Conservation (phyloP, 129 eudicot species). For the Smallanthus sonchifolius region DNA sequence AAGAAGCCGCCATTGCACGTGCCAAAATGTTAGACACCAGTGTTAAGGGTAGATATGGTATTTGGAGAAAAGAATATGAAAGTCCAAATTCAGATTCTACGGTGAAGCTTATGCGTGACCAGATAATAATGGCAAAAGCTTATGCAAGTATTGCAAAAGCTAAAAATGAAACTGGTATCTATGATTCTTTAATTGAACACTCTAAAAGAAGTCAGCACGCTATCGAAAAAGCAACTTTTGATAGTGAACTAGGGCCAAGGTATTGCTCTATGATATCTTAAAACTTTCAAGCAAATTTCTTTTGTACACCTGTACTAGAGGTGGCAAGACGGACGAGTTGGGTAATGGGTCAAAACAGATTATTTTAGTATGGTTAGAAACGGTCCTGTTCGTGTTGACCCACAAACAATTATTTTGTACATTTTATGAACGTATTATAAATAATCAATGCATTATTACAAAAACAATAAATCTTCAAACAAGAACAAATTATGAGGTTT, state of each 20-base stretch:
- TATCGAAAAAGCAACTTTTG: slow-evolving; percentile 77
- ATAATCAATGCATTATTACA: background rate
- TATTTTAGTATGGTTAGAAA: background rate
- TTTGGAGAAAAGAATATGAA: slow-evolving; percentile 96
- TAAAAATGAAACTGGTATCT: slow-evolving; percentile 55
- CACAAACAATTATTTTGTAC: background rate
- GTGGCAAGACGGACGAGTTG: background rate
- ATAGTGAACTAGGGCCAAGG: slow-evolving; percentile 85
- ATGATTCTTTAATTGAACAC: slow-evolving; percentile 62
- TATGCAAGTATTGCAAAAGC: slow-evolving; percentile 91
- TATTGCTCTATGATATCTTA: slow-evolving; percentile 22
- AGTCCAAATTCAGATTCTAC: slow-evolving; percentile 90
- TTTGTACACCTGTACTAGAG: slow-evolving; percentile 4
- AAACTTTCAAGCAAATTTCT: background rate
- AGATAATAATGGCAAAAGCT: slow-evolving; percentile 94
- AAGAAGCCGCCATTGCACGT: slow-evolving; percentile 75
- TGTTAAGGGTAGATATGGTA: slow-evolving; percentile 64
- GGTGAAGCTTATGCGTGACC: slow-evolving; percentile 90
- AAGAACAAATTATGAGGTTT: background rate
- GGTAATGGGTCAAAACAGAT: slow-evolving; percentile 2
- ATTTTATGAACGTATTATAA: background rate
- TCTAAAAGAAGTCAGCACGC: slow-evolving; percentile 63
- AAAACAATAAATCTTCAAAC: background rate
- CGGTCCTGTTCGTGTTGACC: background rate
- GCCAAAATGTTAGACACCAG: slow-evolving; percentile 68